phyloP scores from a whole-genome alignment of 768 basidiomycete genomes.

The Tulasnella sp. region DNA sequence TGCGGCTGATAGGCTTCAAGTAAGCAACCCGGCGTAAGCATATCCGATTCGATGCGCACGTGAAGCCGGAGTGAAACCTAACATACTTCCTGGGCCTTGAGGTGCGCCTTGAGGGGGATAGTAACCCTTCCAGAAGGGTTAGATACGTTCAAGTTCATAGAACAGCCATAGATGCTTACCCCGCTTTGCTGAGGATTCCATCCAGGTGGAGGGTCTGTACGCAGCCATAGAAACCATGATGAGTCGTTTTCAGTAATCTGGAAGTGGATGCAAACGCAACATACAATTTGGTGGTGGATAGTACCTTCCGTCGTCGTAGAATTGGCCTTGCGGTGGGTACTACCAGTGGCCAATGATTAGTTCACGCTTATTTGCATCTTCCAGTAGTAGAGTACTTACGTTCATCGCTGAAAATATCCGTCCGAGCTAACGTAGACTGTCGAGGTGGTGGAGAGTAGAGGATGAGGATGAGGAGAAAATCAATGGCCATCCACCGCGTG shows the following conservation, averaged over 20 bases:
- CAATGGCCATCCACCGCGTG: neutral
- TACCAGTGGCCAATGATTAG: neutral
- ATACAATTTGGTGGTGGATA: neutral
- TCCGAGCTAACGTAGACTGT: neutral
- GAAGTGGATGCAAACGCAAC: neutral
- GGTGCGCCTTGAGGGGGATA: neutral
- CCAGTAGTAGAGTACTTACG: neutral
- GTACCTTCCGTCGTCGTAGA: slow-evolving; percentile 2
- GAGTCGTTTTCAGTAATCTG: too few relatives aligned
- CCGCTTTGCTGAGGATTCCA: neutral
- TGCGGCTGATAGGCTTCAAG: neutral
- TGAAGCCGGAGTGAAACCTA: neutral
- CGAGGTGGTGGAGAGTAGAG: neutral
- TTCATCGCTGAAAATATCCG: neutral
- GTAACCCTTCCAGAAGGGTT: neutral
- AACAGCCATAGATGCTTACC: neutral
- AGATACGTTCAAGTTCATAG: neutral
- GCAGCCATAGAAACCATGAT: too few relatives aligned
- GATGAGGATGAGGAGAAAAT: neutral
- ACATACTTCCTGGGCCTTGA: neutral
- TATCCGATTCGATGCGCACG: neutral
- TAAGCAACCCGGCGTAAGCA: neutral
- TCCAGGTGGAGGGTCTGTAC: neutral
- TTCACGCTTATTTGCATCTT: neutral
- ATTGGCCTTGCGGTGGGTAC: neutral